Base-by-base conservation (phyloP, 1,139 yeast species). In the Hansenula anomala region DNA sequence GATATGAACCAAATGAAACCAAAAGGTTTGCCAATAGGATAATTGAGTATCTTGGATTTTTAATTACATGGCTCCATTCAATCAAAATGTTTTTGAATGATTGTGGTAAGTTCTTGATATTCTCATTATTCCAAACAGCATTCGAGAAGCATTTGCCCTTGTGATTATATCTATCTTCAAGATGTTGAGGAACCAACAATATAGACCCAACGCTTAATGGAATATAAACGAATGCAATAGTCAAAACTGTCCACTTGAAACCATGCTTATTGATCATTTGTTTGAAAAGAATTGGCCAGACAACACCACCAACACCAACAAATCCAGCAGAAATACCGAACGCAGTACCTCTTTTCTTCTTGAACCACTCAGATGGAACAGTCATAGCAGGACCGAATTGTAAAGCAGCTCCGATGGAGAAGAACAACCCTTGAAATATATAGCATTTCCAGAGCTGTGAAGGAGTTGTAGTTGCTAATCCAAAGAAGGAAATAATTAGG, bases 341-440 rank as follows among this genome's bases (percentile, higher is more conserved):
- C 1, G 85, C 82, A 18, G 75, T 60, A 1, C 81, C 73, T 47
- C 85, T 66, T 46, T 64, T 70, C 46, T 67, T 69, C 37, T 70
- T 58, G 57, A 81, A 81, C 81, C 84, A 81, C 37, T 74, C 75
- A 1, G 86, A 82, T 15, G 75, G 55, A 10, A 78, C 61, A 11
- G 77, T 67, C 28, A 73, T 63, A 1, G 76, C 73, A 0, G 89
- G 86, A 11, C 79, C 70, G 45, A 73, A 82, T 15, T 79, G 60
- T 20, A 82, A 55, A 1, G 78, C 72, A 42, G 74, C 76, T 0
- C 86, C 82, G 13, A 78, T 45, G 0, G 90, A 85, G 35, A 77
- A 70, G 42, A 80, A 51, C 1, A 82, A 59, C 3, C 90, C 92
- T 58, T 83, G 89, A 18, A 86, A 75, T 36, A 80, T 56, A 53